Evolutionary conservation across 345 rosid species (phyloP), one percentile per base, ranked within the genome.

Genomic region (Eucalyptus curtisii): DNA sequence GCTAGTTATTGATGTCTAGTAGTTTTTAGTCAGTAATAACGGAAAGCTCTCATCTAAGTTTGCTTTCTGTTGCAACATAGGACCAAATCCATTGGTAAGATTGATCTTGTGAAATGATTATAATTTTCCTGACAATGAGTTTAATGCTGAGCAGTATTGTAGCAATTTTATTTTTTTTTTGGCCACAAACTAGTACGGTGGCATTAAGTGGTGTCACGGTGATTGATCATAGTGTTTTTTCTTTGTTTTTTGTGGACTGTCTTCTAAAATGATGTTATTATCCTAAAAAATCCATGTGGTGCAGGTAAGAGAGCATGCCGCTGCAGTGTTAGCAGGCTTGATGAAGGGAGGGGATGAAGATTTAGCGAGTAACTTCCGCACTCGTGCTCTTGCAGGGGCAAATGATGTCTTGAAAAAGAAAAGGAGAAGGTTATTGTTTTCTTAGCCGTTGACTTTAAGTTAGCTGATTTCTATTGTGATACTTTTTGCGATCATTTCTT

Each of bases 241-340:
- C 14, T 76, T 12, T 76, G 27, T 20, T 76, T 33, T 71, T 76
- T 20, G 82, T 22, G 84, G 47, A 76, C 47, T 37, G 47, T 76
- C 15, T 76, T 76, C 27, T 87, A 14, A 66, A 37, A 48, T 47
- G 82, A 47, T 37, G 24, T 47, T 40, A 37, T 40, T 76, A 40
- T 76, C 42, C 13, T 76, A 22, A 76, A 71, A 37, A 76, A 40
- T 40, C 47, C 47, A 40, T 76, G 61, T 42, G 42, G 76, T 9
- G 76, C 91, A 98, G 99, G 98, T 98, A 89, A 96, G 99, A 88
- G 99, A 98, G 95, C 99, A 97, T 92, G 98, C 99, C 49, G 99
- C 99, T 47, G 96, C 98, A 57, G 99, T 98, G 92, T 94, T 98
- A 88, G 99, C 99, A 68, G 99, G 99, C 87, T 91, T 98, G 89